These are phyloP conservation scores for Drechmeria coniospora DNA, from an alignment of 2,329 filamentous ascomycete genomes.

Conservation along the genomic window DNA sequence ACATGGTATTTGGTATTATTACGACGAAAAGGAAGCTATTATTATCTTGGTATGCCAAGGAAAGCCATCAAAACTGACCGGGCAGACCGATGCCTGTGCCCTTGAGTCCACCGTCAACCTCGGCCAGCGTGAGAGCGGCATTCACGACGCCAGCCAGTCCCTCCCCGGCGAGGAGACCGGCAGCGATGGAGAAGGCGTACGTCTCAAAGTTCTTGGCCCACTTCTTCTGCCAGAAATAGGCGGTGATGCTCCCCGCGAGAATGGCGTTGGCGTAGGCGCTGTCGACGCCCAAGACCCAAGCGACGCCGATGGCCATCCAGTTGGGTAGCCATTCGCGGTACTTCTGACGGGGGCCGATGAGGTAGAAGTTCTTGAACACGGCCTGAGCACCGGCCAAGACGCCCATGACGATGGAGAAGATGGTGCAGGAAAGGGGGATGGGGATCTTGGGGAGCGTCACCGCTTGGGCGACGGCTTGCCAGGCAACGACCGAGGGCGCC, in stretches of 20 bases:
- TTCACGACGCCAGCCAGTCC: conserved; percentile 47
- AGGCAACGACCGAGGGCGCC: conserved; percentile 48
- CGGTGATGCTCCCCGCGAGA: conserved; percentile 35
- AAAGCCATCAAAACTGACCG: conserved; percentile 3
- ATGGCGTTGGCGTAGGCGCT: conserved; percentile 40
- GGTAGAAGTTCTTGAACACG: conserved; percentile 36
- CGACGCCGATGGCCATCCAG: conserved; percentile 45
- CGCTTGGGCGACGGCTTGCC: conserved; percentile 48
- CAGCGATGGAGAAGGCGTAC: conserved; percentile 43
- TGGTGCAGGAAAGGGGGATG: conserved; percentile 36
- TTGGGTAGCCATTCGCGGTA: conserved; percentile 44
- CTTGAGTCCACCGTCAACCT: conserved; percentile 12
- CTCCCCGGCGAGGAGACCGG: conserved; percentile 47
- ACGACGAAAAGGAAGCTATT: no score
- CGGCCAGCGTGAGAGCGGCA: conserved; percentile 26
- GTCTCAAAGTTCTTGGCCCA: conserved; percentile 33
- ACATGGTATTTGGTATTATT: no score
- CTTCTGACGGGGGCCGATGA: conserved; percentile 35
- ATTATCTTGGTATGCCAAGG: no score
- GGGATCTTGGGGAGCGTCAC: conserved; percentile 41
- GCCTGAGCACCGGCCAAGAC: conserved; percentile 34
- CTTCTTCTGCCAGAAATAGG: conserved; percentile 39
- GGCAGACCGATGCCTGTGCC: conserved; percentile 8
- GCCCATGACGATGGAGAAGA: conserved; percentile 41
- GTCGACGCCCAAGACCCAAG: conserved; percentile 42